Conservation (phyloP, 306 rosid genomes). For the Vigna radiata region DNA sequence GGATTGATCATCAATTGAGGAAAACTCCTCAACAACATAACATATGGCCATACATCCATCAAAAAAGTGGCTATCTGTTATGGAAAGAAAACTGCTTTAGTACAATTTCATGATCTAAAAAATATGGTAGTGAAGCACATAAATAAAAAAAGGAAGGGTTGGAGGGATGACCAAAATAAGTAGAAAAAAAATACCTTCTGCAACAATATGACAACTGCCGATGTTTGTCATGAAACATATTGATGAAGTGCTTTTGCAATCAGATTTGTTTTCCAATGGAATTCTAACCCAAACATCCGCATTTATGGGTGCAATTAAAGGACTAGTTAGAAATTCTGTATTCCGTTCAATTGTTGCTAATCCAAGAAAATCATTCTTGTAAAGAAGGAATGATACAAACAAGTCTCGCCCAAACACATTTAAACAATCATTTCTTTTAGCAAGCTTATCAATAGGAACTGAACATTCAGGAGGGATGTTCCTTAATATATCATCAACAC, state of each 20-base stretch:
- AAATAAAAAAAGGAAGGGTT: background rate
- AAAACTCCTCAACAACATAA: conserved; percentile 64
- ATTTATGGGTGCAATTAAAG: conserved; percentile 66
- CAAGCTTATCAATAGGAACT: conserved; percentile 68
- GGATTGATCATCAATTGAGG: conserved; percentile 62
- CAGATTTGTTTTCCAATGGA: conserved; percentile 57
- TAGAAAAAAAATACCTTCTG: conserved; percentile 61
- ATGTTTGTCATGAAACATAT: conserved; percentile 66
- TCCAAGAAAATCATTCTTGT: conserved; percentile 56
- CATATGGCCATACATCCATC: conserved; percentile 70
- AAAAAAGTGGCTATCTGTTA: conserved; percentile 61
- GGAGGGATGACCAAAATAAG: conserved; percentile 7
- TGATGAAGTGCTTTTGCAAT: conserved; percentile 45
- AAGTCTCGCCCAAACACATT: conserved; percentile 78
- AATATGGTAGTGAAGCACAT: conserved; percentile 11
- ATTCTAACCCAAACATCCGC: conserved; percentile 91
- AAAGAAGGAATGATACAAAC: conserved; percentile 59
- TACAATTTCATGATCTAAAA: conserved; percentile 34
- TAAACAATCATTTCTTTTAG: conserved; percentile 62
- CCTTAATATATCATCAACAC: conserved; percentile 52
- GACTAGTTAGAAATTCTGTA: conserved; percentile 47
- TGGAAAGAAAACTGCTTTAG: conserved; percentile 13
- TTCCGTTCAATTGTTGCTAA: conserved; percentile 46
- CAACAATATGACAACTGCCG: conserved; percentile 67
- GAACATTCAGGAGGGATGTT: conserved; percentile 65